Base-by-base conservation (phyloP, 2,329 filamentous ascomycete species). In the Fusarium udum region DNA sequence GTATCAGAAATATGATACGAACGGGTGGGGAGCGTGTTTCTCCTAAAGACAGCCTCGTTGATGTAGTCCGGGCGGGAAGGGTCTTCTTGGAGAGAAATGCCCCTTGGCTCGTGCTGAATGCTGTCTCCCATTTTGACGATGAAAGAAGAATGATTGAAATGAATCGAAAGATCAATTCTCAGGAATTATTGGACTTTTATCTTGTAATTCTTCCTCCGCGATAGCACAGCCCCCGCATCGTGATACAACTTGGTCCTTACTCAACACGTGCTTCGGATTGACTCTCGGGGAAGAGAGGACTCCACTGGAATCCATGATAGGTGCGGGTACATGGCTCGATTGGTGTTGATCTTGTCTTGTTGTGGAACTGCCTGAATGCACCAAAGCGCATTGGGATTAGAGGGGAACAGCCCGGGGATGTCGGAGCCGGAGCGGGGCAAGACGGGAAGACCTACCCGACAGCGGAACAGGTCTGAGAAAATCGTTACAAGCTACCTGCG, bases 1-100 rank as follows among this genome's bases (percentile, higher is more conserved):
- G 84, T 85, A 36, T 86, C 80, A 4, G 88, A 87, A 56, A 90
- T 85, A 77, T 85, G 82, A 76, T 89, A 89, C 31, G 86, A 83
- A 39, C 87, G 84, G 4, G 87, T 80, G 16, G 86, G 85, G 1
- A 90, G 83, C 26, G 85, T 84, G 76, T 89, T 88, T 67, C 87
- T 83, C 57, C 87, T 81, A 67, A 89, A 86, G 64, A 89, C 82
- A 26, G 84, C 80, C 72, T 87, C 83, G 75, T 88, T 87, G 71
- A 78, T 80, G 59, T 86, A 89, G 75, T 89, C 87, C 42, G 85
- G 83, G 51, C 76, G 81, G 57, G 78, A 77, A 36, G 76, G 66
- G 55, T 82, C 75, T 67, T 84, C 79, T 53, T 83, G 81, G 20
- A 73, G 78, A 53, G 79, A 31, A 28, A 84, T 79, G 36, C 79